Evolutionary conservation across 768 basidiomycete species (phyloP).

Genomic region (Boletus sp.): DNA sequence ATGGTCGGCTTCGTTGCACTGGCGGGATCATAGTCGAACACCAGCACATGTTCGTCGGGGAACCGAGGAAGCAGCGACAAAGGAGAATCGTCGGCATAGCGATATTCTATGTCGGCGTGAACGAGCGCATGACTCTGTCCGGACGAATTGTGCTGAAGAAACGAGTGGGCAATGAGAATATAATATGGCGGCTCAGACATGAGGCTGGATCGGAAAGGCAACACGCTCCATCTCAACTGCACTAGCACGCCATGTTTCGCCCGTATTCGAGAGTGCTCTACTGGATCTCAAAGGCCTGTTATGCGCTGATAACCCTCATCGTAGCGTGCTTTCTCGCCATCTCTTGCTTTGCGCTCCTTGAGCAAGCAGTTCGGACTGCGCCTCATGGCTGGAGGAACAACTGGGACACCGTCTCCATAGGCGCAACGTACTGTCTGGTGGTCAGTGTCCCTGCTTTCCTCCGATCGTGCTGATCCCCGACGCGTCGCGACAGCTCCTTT

Average conservation of each 20-base stretch:
- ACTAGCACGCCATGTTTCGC: conserved; percentile 17
- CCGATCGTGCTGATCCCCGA: not conserved
- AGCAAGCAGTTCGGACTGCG: conserved; percentile 70
- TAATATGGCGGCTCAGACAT: conserved; percentile 56
- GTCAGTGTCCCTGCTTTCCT: conserved; percentile 42
- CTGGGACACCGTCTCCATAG: conserved; percentile 66
- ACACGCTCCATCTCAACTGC: too few relatives aligned
- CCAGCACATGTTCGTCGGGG: conserved; percentile 67
- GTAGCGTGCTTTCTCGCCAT: conserved; percentile 55
- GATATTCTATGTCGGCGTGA: conserved; percentile 78
- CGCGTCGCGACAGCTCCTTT: conserved; percentile 43
- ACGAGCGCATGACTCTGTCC: conserved; percentile 38
- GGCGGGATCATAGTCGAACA: conserved; percentile 66
- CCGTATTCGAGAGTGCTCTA: conserved; percentile 40
- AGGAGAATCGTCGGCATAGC: conserved; percentile 78
- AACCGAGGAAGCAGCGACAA: conserved; percentile 58
- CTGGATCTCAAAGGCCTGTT: conserved; percentile 54
- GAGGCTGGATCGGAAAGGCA: not conserved
- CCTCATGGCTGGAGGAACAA: conserved; percentile 58
- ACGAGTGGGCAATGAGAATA: conserved; percentile 62
- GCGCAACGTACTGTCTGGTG: conserved; percentile 67
- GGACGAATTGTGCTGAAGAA: conserved; percentile 36
- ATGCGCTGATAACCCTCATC: conserved; percentile 50
- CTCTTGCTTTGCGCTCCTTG: conserved; percentile 63
- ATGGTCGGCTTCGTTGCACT: conserved; percentile 41